phyloP scores from a whole-genome alignment of 2,329 filamentous ascomycete species.

The Claviceps monticola region DNA sequence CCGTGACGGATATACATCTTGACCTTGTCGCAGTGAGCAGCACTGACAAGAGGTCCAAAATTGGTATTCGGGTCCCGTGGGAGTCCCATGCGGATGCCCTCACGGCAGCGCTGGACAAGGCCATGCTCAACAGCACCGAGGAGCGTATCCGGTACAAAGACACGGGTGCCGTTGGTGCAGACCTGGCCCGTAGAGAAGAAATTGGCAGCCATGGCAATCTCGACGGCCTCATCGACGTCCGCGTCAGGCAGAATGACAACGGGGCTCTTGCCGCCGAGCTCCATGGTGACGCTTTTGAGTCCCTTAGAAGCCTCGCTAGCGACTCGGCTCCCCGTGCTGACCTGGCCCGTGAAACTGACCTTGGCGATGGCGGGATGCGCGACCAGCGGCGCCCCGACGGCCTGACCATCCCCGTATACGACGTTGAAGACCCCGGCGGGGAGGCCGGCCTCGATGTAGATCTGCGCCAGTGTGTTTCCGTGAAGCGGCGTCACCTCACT shows the following conservation, averaged over 20 bases:
- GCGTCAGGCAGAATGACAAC: conserved; percentile 70
- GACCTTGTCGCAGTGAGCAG: conserved; percentile 64
- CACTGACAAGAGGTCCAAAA: conserved; percentile 70
- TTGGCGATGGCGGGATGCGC: conserved; percentile 62
- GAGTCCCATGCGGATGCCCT: conserved; percentile 65
- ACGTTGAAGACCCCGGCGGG: conserved; percentile 80
- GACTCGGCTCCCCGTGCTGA: conserved; percentile 70
- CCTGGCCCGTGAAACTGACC: conserved; percentile 82
- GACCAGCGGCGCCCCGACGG: conserved; percentile 60
- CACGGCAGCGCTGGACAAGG: conserved; percentile 35
- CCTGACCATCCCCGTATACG: conserved; percentile 62
- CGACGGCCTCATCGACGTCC: conserved; percentile 64
- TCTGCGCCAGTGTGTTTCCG: conserved; percentile 56
- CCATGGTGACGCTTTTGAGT: conserved; percentile 90
- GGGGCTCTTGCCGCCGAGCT: conserved; percentile 78
- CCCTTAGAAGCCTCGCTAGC: conserved; percentile 58
- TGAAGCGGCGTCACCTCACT: conserved; percentile 82
- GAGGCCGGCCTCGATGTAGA: conserved; percentile 67
- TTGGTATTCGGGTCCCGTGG: conserved; percentile 62
- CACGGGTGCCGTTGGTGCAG: conserved; percentile 82
- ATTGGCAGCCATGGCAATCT: conserved; percentile 87
- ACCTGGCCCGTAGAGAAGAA: conserved; percentile 87
- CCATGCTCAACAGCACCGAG: conserved; percentile 54
- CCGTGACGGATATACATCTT: conserved; percentile 63
- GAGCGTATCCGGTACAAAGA: conserved; percentile 60